Evolutionary conservation across 1,284 basidiomycete genomes (phyloP), one percentile per base, ranked within the genome.

Genomic region (Naganishia cerealis): DNA sequence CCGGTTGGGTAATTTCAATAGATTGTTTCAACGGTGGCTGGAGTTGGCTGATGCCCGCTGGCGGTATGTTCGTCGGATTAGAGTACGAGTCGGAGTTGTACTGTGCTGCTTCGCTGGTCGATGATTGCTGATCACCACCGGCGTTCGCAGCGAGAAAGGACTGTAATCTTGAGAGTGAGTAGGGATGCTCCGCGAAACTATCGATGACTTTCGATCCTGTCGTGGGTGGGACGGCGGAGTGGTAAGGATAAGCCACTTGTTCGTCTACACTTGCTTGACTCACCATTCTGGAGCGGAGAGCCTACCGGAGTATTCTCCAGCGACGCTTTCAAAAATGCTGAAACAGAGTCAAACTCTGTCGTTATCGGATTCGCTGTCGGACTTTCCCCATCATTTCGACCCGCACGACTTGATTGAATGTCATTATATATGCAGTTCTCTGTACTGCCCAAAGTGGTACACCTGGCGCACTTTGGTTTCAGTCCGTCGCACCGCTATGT

Each of bases 401-500:
- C 13, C 8, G n/a, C 46, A 24, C 33, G 55, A 10, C 36, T 39
- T 13, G 50, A 40, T 5, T 26, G 13, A 7, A 4, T 24, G 10
- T 63, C 50, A 9, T 29, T 52, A 15, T 63, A 54, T 24, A 39
- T 24, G 39, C 61, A 63, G 29, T 42, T 52, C 1, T 24, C 39
- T 9, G 57, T 40, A 42, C 38, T 39, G 21, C 48, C 52, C 16
- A 24, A 8, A 5, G 15, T 42, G 33, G 13, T 16, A 33, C 61
- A 63, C 18, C 61, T 53, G 21, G 50, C 24, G 50, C 61, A 63
- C 24, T n/a, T 26, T 40, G 61, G 61, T 26, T 63, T 63, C 3
- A 26, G n/a, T 15, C 61, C 61, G 18, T 63, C 61, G 40, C 61
- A 63, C 42, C 61, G 61, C 61, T 54, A 13, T 24, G 43, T n/a